Evolutionary conservation across 148 eudicot species (phyloP).

Genomic region (Amaranthus cruentus): DNA sequence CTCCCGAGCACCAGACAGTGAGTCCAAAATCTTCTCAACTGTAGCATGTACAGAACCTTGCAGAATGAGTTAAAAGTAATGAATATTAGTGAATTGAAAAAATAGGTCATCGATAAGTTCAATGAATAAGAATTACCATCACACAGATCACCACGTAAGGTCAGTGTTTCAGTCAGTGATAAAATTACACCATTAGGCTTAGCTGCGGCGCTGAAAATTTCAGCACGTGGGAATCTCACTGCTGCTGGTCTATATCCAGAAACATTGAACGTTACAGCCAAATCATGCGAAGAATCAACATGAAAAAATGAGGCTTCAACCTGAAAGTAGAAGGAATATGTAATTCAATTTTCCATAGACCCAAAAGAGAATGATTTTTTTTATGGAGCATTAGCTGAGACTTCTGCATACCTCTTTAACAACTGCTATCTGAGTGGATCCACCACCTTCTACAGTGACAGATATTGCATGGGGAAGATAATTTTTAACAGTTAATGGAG

Average conservation of each 20-base stretch:
- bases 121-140: constrained; percentile 40
- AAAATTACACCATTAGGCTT: constrained; percentile 68
- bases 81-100: constrained; percentile 4
- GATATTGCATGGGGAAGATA: constrained; percentile 69
- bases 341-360: neutral
- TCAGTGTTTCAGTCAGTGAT: constrained; percentile 60
- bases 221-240: constrained; percentile 80
- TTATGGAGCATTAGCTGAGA: neutral
- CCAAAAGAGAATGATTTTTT: constrained; percentile 1
- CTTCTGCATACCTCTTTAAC: constrained; percentile 60
- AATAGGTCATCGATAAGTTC: neutral
- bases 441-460: constrained; percentile 71
- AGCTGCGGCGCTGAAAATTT: constrained; percentile 63
- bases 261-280: constrained; percentile 52
- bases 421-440: constrained; percentile 45
- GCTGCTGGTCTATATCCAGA: constrained; percentile 61
- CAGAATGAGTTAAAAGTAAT: constrained; percentile 11
- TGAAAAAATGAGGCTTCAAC: constrained; percentile 78
- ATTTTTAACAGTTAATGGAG: constrained; percentile 73
- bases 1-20: constrained; percentile 86
- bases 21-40: constrained; percentile 79
- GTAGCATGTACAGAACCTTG: constrained; percentile 65
- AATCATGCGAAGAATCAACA: constrained; percentile 91
- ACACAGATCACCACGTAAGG: constrained; percentile 44
- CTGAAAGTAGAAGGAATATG: constrained; percentile 35